Evolutionary conservation across 257 asterid genomes (phyloP).

Genomic region (Salvia miltiorrhiza): DNA sequence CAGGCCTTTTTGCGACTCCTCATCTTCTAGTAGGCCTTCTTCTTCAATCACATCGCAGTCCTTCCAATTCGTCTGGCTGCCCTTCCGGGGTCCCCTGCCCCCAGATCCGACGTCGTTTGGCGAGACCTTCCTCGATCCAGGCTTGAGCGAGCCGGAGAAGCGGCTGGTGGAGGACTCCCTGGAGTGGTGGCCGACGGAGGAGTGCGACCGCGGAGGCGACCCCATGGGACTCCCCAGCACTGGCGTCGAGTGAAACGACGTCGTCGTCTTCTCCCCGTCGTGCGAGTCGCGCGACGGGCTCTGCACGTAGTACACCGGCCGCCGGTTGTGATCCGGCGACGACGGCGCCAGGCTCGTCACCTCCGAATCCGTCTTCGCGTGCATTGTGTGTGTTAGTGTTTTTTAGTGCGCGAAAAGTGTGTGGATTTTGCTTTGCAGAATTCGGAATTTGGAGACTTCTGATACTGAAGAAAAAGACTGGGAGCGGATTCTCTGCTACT

Average conservation of each 20-base stretch:
- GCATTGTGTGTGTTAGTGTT: constrained; percentile 40
- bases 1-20: constrained; percentile 34
- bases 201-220: constrained; percentile 89
- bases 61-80: constrained; percentile 48
- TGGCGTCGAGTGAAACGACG: constrained; percentile 83
- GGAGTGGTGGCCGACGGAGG: constrained; percentile 82
- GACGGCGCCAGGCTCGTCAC: constrained; percentile 85
- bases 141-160: constrained; percentile 74
- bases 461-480: background rate
- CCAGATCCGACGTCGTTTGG: constrained; percentile 74
- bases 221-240: constrained; percentile 71
- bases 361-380: constrained; percentile 89
- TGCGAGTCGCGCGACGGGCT: constrained; percentile 93
- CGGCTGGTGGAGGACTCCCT: constrained; percentile 89
- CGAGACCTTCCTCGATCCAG: constrained; percentile 68
- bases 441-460: constrained; percentile 3
- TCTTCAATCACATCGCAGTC: constrained; percentile 73
- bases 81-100: constrained; percentile 25
- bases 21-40: constrained; percentile 65
- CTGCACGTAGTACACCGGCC: constrained; percentile 85
- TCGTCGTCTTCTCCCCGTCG: constrained; percentile 88
- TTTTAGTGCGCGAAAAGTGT: background rate
- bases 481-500: background rate
- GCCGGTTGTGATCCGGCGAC: constrained; percentile 77
- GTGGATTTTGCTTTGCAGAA: background rate